These are phyloP conservation scores for Penicillium bovifimosum DNA, from an alignment of 495 filamentous ascomycete species.

Conservation along the genomic window DNA sequence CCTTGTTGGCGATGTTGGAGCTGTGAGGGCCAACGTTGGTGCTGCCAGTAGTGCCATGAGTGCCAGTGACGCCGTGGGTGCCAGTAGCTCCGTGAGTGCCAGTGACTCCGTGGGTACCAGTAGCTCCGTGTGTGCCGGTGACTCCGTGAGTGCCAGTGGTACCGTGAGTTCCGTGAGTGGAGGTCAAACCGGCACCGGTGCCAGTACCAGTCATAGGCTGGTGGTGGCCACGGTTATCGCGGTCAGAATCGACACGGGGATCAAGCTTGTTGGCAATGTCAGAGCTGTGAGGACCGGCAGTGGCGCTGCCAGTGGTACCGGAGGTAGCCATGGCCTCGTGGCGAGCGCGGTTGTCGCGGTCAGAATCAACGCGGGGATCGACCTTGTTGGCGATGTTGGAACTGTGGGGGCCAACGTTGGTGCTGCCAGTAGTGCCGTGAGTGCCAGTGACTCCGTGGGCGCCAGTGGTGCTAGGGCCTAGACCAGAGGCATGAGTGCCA, in stretches of 20 bases:
- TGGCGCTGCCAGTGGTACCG: background rate
- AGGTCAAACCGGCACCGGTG: background rate
- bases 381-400: constrained; percentile 3
- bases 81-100: background rate
- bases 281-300: background rate
- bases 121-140: background rate
- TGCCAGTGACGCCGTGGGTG: background rate
- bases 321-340: background rate
- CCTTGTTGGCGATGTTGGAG: background rate
- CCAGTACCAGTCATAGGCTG: background rate
- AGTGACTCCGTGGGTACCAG: background rate
- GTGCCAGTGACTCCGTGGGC: background rate
- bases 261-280: constrained; percentile 3
- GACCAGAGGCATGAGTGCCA: background rate
- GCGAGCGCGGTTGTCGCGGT: background rate
- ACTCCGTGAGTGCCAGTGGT: background rate
- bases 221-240: background rate
- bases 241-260: constrained; percentile 4
- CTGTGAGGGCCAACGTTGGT: background rate
- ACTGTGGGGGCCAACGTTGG: background rate
- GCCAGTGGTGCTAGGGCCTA: background rate
- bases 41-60: background rate
- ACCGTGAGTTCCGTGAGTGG: background rate
- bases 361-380: constrained; percentile 4
- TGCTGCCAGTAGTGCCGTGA: background rate